Percentiles rank a stretch among this genome's conserved stretches.
Evolutionary conservation across 805 yeast species (phyloP).

Genomic region (Yarrowia sp.): DNA sequence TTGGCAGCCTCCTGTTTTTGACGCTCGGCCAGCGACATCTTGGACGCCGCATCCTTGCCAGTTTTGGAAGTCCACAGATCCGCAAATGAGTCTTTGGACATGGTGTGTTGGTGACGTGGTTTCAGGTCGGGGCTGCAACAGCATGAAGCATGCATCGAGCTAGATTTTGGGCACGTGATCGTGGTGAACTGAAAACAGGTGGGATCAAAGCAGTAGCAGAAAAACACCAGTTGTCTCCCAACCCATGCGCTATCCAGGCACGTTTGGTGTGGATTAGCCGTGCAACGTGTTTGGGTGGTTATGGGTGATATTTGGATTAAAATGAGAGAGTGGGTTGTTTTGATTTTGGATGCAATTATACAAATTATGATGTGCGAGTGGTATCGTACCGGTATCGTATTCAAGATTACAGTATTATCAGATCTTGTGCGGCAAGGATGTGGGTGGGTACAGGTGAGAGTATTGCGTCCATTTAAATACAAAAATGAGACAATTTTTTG

Average conservation of each 20-base stretch:
- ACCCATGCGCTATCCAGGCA: background rate
- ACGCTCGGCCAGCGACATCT: slow-evolving; percentile 23
- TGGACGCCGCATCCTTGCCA: slow-evolving; percentile 3
- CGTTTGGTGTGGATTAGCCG: background rate
- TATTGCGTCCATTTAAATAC: too few species aligned
- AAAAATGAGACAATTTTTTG: too few species aligned
- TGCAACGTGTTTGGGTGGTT: background rate
- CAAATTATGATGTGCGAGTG: too few species aligned
- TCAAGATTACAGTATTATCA: too few species aligned
- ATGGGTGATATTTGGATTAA: background rate
- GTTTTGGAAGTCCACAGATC: slow-evolving; percentile 3
- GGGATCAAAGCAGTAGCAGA: background rate
- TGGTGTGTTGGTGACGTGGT: slow-evolving; percentile 21
- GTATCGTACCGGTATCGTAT: too few species aligned
- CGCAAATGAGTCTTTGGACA: slow-evolving; percentile 15
- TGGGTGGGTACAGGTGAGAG: too few species aligned
- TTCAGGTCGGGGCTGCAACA: slow-evolving; percentile 13
- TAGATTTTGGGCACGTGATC: background rate
- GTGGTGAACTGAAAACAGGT: background rate
- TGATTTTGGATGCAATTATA: too few species aligned
- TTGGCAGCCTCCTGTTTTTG: slow-evolving; percentile 20
- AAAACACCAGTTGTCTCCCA: background rate
- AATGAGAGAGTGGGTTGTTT: too few species aligned
- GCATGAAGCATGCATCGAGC: slow-evolving; percentile 6
- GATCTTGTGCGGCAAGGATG: too few species aligned